phyloP scores from a whole-genome alignment of 2,329 filamentous ascomycete genomes.

The Pyrenophora teres region DNA sequence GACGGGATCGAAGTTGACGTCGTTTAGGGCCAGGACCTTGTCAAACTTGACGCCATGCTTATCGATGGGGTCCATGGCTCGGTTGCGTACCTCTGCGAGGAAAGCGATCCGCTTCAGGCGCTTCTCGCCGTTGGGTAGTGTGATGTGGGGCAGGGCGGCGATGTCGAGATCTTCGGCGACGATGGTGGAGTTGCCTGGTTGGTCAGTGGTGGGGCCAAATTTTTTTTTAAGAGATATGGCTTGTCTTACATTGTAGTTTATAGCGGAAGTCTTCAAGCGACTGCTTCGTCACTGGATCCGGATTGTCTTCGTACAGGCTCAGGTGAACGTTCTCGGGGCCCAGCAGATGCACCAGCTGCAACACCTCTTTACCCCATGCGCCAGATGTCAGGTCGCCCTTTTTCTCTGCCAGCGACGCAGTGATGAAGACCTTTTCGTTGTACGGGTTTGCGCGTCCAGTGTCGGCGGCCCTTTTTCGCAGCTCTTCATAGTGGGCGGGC shows the following conservation, averaged over 20 bases:
- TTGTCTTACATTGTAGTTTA: slow-evolving; percentile 51
- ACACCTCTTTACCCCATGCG: slow-evolving; percentile 65
- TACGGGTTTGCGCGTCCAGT: slow-evolving; percentile 56
- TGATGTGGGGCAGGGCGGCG: slow-evolving; percentile 62
- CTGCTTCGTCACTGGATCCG: slow-evolving; percentile 59
- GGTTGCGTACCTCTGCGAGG: slow-evolving; percentile 73
- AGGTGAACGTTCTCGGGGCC: slow-evolving; percentile 71
- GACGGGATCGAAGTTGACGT: slow-evolving; percentile 65
- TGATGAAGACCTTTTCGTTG: slow-evolving; percentile 73
- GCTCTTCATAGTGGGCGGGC: slow-evolving; percentile 57
- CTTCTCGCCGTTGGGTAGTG: slow-evolving; percentile 64
- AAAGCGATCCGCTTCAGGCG: slow-evolving; percentile 76
- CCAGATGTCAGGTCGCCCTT: slow-evolving; percentile 65
- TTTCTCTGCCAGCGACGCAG: slow-evolving; percentile 70
- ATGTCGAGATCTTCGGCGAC: slow-evolving; percentile 65
- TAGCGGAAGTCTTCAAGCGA: slow-evolving; percentile 61
- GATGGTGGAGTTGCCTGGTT: slow-evolving; percentile 54
- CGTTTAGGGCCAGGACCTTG: slow-evolving; percentile 67
- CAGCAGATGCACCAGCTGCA: slow-evolving; percentile 67
- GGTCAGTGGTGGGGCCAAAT: too few relatives aligned
- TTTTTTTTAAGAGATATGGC: too few relatives aligned
- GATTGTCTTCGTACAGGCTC: slow-evolving; percentile 75
- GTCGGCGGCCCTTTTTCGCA: slow-evolving; percentile 43
- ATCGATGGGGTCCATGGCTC: slow-evolving; percentile 67
- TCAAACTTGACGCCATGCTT: slow-evolving; percentile 61